Evolutionary conservation across 371 early-diverging fungal species (phyloP), one percentile per base, ranked within the genome.

Genomic region (Circinella umbellata): DNA sequence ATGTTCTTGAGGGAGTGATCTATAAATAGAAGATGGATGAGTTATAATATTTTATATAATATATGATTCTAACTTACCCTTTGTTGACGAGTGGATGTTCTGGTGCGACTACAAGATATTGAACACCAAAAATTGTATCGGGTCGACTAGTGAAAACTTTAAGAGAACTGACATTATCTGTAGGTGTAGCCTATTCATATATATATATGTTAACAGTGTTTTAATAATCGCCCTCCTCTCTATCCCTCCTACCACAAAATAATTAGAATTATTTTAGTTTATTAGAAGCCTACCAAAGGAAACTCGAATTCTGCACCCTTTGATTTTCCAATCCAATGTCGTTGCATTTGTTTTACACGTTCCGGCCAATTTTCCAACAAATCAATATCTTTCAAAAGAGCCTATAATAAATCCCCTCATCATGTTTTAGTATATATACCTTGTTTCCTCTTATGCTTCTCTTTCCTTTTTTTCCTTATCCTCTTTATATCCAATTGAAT

Each of bases 311-410:
- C 92, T n/a, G 91, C 91, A 17, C 96, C 97, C 46, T 80, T 82
- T 15, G 92, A 92, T 70, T 90, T 92, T 13, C 96, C 96, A 54
- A 98, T 98, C 98, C 98, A 98, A 75, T 96, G 90, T n/a, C 85
- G 71, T 71, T 98, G 98, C 91, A 95, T 93, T 66, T 88, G 87
- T 68, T 94, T 95, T 0, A 98, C 97, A 20, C 91, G 82, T 5
- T 92, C 89, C 1, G 98, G 98, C 98, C 98, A 98, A 53, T 86
- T 77, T 15, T 93, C 82, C 47, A 95, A 80, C 6, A 77, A 69
- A 55, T 92, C 90, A 54, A 94, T 86, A 66, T 93, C 97, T 54
- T 89, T 81, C 57, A 96, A 83, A 37, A 95, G 73, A 49, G 93
- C 90, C 90, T 94, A 38, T 34, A 69, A 1, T 27, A 1, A 42